Conservation (phyloP, 129 eudicot genomes). For the Gnaphalium uliginosum region DNA sequence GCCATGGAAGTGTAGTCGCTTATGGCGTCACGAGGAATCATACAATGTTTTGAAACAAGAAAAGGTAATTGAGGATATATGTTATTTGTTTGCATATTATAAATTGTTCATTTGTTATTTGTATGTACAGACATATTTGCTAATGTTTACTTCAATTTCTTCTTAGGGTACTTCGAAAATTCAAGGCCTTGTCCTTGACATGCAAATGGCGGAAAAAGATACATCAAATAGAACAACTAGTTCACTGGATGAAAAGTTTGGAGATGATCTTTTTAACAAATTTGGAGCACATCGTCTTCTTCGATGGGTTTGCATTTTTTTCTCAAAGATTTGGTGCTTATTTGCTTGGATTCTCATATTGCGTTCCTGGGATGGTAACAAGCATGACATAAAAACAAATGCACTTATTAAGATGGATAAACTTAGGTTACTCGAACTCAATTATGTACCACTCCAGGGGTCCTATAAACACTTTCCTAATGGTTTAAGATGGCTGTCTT, state of each 20-base stretch:
- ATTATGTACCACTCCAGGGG: constrained; percentile 30
- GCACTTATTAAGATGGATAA: constrained; percentile 23
- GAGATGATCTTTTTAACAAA: too few species aligned
- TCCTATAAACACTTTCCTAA: constrained; percentile 22
- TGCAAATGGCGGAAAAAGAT: neutral
- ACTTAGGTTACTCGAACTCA: constrained; percentile 25
- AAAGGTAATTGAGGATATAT: neutral
- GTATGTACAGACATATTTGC: too few species aligned
- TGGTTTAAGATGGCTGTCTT: constrained; percentile 29
- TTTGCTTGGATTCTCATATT: too few species aligned
- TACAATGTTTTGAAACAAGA: constrained; percentile 5
- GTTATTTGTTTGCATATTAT: too few species aligned
- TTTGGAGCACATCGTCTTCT: too few species aligned
- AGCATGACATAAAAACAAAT: neutral
- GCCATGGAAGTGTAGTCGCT: constrained; percentile 28
- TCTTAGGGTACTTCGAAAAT: constrained; percentile 19
- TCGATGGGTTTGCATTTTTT: too few species aligned
- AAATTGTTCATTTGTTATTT: too few species aligned
- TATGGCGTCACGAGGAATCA: constrained; percentile 23
- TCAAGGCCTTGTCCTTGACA: constrained; percentile 30
- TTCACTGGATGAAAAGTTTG: neutral
- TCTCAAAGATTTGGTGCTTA: too few species aligned
- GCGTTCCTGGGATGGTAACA: too few species aligned
- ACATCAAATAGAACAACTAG: neutral
- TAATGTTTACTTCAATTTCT: neutral